Conservation (phyloP, 257 asterid species). For the Ligustrum vulgare region DNA sequence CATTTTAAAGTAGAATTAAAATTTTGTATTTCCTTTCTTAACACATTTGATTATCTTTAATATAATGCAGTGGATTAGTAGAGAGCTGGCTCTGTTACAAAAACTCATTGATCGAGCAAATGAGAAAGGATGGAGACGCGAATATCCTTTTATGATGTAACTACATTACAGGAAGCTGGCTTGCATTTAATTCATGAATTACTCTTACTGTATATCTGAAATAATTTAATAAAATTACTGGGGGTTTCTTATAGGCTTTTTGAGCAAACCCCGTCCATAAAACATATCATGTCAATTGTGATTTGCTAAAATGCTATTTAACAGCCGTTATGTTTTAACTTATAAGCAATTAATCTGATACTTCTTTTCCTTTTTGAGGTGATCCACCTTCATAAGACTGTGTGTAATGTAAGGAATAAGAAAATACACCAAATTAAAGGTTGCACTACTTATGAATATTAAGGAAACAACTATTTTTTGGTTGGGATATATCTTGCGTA, state of each 20-base stretch:
- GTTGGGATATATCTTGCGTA: background rate
- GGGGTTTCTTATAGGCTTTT: no score
- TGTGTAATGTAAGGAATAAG: background rate
- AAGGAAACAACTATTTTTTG: background rate
- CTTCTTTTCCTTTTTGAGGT: background rate
- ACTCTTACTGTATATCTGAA: background rate
- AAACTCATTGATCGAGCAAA: constrained; percentile 55
- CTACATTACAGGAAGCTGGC: constrained; percentile 8
- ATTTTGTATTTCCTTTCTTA: constrained; percentile 1
- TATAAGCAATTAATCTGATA: background rate
- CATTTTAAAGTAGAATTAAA: constrained; percentile 12
- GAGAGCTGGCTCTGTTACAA: constrained; percentile 54
- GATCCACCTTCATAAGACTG: background rate
- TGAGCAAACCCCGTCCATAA: no score
- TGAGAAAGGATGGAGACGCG: constrained; percentile 83
- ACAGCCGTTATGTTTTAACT: background rate
- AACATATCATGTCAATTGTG: no score
- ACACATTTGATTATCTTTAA: constrained; percentile 21
- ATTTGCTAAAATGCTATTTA: no score
- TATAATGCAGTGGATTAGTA: constrained; percentile 62
- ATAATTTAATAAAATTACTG: no score
- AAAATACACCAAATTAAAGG: background rate
- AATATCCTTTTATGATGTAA: constrained; percentile 72
- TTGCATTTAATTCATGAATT: constrained; percentile 7
- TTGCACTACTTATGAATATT: background rate